Evolutionary conservation across 169 alveolate genomes (phyloP), one percentile per base, ranked within the genome.

Genomic region (Cryptosporidium sp.): DNA sequence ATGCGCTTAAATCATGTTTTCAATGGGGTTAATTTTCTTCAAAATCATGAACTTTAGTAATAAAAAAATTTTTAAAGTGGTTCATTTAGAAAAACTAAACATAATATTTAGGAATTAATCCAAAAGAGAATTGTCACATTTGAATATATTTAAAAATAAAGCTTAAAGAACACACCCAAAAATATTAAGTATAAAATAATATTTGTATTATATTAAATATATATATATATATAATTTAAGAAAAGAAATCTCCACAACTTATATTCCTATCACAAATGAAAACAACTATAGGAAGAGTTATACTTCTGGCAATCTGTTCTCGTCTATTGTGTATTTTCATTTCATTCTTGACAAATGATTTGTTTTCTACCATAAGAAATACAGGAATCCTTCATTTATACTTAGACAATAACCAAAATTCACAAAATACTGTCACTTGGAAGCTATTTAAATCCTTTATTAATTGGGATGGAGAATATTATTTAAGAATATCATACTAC

Each of bases 391-490:
- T 71, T 10, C 61, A 48, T 31, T 39, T 71, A 26, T 48, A 71
- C 69, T 10, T 71, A 29, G 85, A 71, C 48, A 26, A 45, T 44
- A 44, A 31, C 44, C 52, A 53, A 8, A 7, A 65, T 10, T 18
- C 31, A 4, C 73, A 75, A 60, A 26, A 58, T 35, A 75, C 86
- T 4, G 1, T 35, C 45, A 58, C 18, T 1, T 75, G 86, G 86
- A 75, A 60, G 35, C 35, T 75, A 26, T 37, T 75, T 26, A 75
- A 60, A n/a, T 75, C 86, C 8, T 75, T 75, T 60, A 58, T 75
- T 60, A 75, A 75, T 37, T 75, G 86, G 86, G 86, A 75, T 52
- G 86, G 73, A 7, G 86, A 75, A 58, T 75, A 75, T n/a, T 75
- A 75, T 37, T 37, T 75, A 37, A 75, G 86, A 39, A 21, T 75